phyloP scores from a whole-genome alignment of 1,139 yeast genomes.

The Yarrowia galli region DNA sequence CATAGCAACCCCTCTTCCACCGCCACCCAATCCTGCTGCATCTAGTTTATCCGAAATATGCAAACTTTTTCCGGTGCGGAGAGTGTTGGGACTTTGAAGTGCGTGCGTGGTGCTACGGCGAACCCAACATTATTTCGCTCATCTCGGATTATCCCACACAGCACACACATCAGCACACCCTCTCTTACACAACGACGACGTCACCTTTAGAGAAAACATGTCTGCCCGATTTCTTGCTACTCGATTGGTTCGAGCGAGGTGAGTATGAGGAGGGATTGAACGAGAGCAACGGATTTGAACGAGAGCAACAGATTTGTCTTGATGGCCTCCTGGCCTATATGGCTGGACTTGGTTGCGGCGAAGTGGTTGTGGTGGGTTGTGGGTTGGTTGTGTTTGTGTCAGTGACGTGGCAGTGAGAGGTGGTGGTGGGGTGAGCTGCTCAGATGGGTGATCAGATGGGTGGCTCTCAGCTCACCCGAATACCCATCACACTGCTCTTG shows the following conservation, averaged over 20 bases:
- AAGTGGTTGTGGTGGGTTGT: no score
- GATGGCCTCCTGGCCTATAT: no score
- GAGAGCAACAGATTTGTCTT: no score
- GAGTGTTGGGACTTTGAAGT: constrained; percentile 29
- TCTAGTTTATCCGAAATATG: constrained; percentile 38
- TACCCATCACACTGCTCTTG: no score
- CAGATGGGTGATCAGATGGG: no score
- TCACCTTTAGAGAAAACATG: constrained; percentile 19
- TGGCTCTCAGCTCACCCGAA: no score
- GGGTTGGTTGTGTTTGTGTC: neutral
- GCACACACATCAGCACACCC: constrained; percentile 3
- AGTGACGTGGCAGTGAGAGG: neutral
- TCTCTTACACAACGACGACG: constrained; percentile 10
- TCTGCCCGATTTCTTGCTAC: constrained; percentile 35
- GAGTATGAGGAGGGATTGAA: constrained; percentile 11
- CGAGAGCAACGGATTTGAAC: neutral
- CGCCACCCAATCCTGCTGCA: neutral
- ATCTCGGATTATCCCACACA: constrained; percentile 32
- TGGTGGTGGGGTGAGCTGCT: neutral
- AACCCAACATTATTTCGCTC: constrained; percentile 38
- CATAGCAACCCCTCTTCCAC: neutral
- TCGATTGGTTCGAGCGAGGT: constrained; percentile 34
- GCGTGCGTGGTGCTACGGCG: constrained; percentile 32
- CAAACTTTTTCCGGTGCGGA: constrained; percentile 39
- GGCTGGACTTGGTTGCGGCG: no score